These are phyloP conservation scores for Suhomyces faveliae DNA, from an alignment of 805 yeast species.

Conservation along the genomic window DNA sequence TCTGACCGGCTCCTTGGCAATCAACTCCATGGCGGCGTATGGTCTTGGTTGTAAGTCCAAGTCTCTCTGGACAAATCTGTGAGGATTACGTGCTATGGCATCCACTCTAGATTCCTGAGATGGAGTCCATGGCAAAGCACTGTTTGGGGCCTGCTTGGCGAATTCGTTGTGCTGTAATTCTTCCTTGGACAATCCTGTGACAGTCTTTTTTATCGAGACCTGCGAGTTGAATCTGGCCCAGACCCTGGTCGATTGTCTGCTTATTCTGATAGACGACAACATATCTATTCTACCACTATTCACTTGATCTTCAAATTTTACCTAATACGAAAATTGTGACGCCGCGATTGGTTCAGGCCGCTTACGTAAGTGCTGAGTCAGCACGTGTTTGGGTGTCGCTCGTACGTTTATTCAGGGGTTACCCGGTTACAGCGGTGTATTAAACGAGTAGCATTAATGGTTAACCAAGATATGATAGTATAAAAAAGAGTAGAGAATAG, in stretches of 20 bases:
- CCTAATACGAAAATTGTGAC: constrained; percentile 4
- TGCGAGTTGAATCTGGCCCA: constrained; percentile 12
- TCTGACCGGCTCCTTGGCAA: constrained; percentile 68
- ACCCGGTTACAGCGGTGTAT: constrained; percentile 3
- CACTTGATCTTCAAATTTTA: neutral
- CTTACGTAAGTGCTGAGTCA: constrained; percentile 1
- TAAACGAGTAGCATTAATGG: constrained; percentile 8
- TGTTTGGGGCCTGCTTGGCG: constrained; percentile 73
- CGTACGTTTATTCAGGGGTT: neutral
- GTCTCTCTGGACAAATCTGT: constrained; percentile 69
- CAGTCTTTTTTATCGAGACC: constrained; percentile 10
- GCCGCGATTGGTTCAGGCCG: constrained; percentile 1
- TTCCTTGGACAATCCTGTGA: constrained; percentile 16
- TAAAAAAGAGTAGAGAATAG: constrained; percentile 1
- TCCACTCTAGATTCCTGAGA: constrained; percentile 62
- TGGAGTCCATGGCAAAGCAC: constrained; percentile 66
- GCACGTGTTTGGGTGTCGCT: neutral
- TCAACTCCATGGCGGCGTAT: constrained; percentile 80
- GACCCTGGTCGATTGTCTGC: constrained; percentile 4
- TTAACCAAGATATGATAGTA: constrained; percentile 1
- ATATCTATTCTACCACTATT: neutral
- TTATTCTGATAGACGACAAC: constrained; percentile 12
- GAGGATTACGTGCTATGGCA: constrained; percentile 51
- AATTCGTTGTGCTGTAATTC: constrained; percentile 23
- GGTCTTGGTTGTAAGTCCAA: constrained; percentile 71